phyloP scores from a whole-genome alignment of 1,139 yeast genomes.

The Saccharomyces hybrid region DNA sequence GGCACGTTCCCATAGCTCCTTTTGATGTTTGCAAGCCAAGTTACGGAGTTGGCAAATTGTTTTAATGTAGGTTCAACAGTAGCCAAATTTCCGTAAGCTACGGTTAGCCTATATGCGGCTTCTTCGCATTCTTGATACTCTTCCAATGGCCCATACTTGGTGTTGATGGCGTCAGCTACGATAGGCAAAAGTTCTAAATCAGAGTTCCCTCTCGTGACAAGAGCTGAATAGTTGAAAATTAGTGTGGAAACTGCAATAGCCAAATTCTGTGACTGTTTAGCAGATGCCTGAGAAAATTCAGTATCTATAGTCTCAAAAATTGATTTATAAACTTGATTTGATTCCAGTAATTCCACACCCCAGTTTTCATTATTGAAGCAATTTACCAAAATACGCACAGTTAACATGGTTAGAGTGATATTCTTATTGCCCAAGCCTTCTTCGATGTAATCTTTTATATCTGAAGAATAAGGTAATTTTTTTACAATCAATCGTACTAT shows the following conservation, averaged over 20 bases:
- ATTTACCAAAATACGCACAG: slow-evolving; percentile 45
- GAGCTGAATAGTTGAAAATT: slow-evolving; percentile 43
- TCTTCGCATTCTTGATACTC: slow-evolving; percentile 38
- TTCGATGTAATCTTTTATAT: slow-evolving; percentile 35
- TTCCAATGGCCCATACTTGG: slow-evolving; percentile 22
- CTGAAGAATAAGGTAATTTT: slow-evolving; percentile 32
- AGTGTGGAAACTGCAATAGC: slow-evolving; percentile 47
- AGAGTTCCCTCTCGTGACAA: slow-evolving; percentile 23
- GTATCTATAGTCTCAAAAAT: slow-evolving; percentile 26
- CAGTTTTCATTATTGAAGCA: slow-evolving; percentile 39
- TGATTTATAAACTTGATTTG: slow-evolving; percentile 29
- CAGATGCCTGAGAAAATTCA: slow-evolving; percentile 17
- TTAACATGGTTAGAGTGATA: slow-evolving; percentile 44
- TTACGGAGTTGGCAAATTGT: slow-evolving; percentile 26
- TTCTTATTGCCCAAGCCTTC: slow-evolving; percentile 36
- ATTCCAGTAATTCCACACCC: slow-evolving; percentile 36
- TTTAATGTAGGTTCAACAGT: slow-evolving; percentile 29
- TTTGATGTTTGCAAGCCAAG: slow-evolving; percentile 26
- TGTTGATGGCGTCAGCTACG: slow-evolving; percentile 27
- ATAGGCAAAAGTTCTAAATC: slow-evolving; percentile 25
- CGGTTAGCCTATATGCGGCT: slow-evolving; percentile 47
- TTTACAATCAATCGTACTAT: slow-evolving; percentile 44
- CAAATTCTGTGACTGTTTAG: slow-evolving; percentile 29
- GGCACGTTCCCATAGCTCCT: slow-evolving; percentile 13
- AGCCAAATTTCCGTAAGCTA: slow-evolving; percentile 46